These are phyloP conservation scores for Aspergillus jensenii DNA, from an alignment of 2,329 filamentous ascomycete genomes.

Conservation along the genomic window DNA sequence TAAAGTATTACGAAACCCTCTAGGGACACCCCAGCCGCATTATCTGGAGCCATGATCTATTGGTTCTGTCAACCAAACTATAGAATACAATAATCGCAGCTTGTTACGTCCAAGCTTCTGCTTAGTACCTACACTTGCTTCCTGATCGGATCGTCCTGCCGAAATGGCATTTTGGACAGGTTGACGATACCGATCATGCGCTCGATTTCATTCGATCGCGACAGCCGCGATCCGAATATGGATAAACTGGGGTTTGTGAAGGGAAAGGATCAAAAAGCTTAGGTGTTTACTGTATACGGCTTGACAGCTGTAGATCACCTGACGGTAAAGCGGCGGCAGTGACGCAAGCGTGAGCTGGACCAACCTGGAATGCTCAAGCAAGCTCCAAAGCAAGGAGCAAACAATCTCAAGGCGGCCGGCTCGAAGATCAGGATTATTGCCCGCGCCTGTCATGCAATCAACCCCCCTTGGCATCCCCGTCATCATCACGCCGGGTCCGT, in stretches of 20 bases:
- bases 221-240: background rate
- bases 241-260: background rate
- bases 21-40: background rate
- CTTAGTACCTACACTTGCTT: background rate
- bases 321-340: conserved; percentile 20
- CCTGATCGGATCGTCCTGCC: background rate
- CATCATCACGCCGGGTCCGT: conserved; percentile 1
- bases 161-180: background rate
- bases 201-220: background rate
- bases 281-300: background rate
- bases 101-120: background rate
- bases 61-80: background rate
- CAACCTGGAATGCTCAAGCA: background rate
- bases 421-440: background rate
- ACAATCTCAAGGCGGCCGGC: background rate
- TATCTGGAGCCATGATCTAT: background rate
- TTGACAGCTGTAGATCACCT: conserved; percentile 14
- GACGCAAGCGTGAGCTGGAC: conserved; percentile 22
- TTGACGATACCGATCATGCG: background rate
- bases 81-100: background rate
- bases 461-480: background rate
- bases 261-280: background rate
- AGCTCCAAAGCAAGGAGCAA: conserved; percentile 4
- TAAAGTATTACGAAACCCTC: background rate
- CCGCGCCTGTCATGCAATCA: conserved; percentile 5